Percentiles rank a stretch among this genome's conserved stretches.
phyloP scores from a whole-genome alignment of 768 basidiomycete genomes.

The Suillus brevipes region DNA sequence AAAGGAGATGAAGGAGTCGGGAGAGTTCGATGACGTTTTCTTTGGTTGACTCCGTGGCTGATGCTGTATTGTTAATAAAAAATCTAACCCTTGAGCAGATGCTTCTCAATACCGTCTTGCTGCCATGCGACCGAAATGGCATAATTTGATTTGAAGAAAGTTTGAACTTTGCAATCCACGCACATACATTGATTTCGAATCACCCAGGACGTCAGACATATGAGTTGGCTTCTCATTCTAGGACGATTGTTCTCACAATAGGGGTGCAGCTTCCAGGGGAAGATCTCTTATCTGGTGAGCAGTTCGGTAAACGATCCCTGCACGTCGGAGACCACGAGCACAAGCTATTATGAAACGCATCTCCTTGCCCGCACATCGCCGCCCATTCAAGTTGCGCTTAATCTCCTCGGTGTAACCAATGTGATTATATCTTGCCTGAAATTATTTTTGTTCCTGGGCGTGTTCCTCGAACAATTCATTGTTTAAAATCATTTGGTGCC shows the following conservation, averaged over 20 bases:
- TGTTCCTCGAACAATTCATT: too few relatives aligned
- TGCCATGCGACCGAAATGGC: neutral
- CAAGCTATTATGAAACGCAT: neutral
- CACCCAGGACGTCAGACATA: neutral
- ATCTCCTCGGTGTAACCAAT: neutral
- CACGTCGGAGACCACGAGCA: neutral
- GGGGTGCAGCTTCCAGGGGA: neutral
- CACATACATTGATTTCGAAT: neutral
- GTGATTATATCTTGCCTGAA: neutral
- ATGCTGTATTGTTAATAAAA: neutral
- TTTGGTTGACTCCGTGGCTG: neutral
- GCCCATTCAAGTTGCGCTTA: neutral
- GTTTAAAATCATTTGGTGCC: neutral
- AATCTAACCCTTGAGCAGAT: neutral
- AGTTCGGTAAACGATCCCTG: neutral
- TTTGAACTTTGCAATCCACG: neutral
- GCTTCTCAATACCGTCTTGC: neutral
- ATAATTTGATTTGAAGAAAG: conserved; percentile 1
- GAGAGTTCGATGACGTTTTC: conserved; percentile 64
- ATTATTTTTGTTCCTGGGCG: neutral
- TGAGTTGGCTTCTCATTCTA: conserved; percentile 1
- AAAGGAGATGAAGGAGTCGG: conserved; percentile 80
- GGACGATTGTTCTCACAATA: neutral
- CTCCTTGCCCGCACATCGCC: neutral
- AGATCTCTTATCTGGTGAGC: neutral